Percentiles rank a stretch among this genome's conserved stretches.
phyloP scores from a whole-genome alignment of 1,284 basidiomycete genomes.

The Cutaneotrichosporon cavernicola region DNA sequence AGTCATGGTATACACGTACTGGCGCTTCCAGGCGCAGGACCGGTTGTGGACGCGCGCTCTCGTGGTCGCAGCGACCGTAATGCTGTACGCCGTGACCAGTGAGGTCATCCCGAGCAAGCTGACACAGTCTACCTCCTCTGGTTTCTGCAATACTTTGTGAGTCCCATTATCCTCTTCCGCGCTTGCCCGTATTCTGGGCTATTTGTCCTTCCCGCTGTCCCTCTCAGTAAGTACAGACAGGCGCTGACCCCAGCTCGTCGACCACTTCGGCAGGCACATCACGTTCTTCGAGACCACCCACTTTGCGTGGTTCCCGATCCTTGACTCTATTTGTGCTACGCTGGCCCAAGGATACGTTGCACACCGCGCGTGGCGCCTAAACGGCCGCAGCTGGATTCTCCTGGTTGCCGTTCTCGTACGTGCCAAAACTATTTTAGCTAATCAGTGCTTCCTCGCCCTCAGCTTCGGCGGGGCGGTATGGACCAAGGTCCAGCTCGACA shows the following conservation, averaged over 20 bases:
- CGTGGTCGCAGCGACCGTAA: not conserved
- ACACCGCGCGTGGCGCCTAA: constrained; percentile 37
- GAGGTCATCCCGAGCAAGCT: not conserved
- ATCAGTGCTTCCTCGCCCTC: not conserved
- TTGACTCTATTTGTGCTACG: constrained; percentile 19
- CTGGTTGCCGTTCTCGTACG: constrained; percentile 26
- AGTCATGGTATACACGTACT: constrained; percentile 29
- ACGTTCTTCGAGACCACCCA: constrained; percentile 25
- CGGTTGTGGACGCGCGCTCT: constrained; percentile 27
- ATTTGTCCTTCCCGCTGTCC: too few species aligned
- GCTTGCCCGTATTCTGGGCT: too few species aligned
- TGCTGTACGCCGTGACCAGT: constrained; percentile 2
- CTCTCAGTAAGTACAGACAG: too few species aligned
- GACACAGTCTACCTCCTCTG: constrained; percentile 11
- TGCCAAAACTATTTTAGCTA: not conserved
- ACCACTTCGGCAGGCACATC: constrained; percentile 27
- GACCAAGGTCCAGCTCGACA: constrained; percentile 10
- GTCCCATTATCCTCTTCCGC: not conserved
- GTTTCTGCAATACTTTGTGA: constrained; percentile 6
- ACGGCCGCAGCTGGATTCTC: constrained; percentile 30
- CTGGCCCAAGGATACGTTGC: constrained; percentile 38
- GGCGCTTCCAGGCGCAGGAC: constrained; percentile 27
- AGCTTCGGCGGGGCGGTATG: constrained; percentile 7
- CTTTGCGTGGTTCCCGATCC: constrained; percentile 26
- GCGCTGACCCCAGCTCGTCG: constrained; percentile 24